phyloP scores from a whole-genome alignment of 2,329 filamentous ascomycete genomes.

The Trichothecium sympodiale region DNA sequence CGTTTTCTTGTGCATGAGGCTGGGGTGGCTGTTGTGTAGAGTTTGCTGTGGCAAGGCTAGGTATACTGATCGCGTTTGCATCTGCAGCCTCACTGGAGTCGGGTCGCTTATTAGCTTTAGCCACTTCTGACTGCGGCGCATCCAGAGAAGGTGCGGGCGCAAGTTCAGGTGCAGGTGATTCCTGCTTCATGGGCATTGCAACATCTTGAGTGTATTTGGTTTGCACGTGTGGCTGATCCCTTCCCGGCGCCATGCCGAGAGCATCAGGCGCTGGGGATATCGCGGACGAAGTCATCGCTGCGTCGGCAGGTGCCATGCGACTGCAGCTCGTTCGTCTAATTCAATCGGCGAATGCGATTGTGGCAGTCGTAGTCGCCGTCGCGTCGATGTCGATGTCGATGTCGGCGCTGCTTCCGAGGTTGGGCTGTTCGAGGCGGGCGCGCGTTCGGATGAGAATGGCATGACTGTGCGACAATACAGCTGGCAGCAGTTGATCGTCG shows the following conservation, averaged over 20 bases:
- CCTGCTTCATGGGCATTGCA: neutral
- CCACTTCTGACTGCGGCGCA: neutral
- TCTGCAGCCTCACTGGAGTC: no score
- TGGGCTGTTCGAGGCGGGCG: no score
- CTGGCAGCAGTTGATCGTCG: no score
- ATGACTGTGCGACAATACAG: no score
- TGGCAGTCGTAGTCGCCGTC: constrained; percentile 5
- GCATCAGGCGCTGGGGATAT: neutral
- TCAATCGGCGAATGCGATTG: neutral
- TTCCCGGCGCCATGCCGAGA: neutral
- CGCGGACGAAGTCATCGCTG: constrained; percentile 50
- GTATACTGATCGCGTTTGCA: no score
- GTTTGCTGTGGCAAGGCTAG: no score
- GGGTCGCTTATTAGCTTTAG: no score
- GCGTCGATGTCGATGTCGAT: neutral
- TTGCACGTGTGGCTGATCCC: neutral
- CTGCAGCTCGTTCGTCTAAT: constrained; percentile 44
- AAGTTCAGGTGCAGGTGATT: neutral
- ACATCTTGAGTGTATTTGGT: neutral
- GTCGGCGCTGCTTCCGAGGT: no score
- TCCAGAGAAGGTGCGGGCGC: neutral
- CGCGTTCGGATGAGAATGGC: no score
- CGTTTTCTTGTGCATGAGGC: no score
- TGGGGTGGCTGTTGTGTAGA: no score
- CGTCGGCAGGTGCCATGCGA: constrained; percentile 10